These are phyloP conservation scores for Leptomonas pyrrhocoris DNA, from an alignment of 208 protist species.

Conservation along the genomic window DNA sequence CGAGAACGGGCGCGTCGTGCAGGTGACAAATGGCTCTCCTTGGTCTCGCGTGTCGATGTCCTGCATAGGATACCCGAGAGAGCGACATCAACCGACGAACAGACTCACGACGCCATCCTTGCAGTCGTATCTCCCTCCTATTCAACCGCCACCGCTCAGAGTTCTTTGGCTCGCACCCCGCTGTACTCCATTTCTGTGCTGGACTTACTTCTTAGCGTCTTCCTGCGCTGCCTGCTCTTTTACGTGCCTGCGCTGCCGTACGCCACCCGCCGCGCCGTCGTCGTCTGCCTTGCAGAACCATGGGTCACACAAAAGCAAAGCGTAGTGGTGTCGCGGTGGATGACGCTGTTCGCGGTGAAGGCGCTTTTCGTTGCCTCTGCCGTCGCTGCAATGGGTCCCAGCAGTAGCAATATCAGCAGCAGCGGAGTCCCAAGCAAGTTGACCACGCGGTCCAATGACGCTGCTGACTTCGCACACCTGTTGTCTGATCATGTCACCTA, in stretches of 20 bases:
- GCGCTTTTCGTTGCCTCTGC: not conserved
- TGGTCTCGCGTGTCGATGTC: not conserved
- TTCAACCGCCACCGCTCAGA: not conserved
- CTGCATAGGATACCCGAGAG: not conserved
- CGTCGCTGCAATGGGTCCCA: not conserved
- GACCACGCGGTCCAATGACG: not conserved
- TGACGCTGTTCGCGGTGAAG: not conserved
- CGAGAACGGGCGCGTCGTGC: not conserved
- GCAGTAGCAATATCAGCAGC: not conserved
- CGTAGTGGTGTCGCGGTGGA: not conserved
- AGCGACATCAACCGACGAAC: not conserved
- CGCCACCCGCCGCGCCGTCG: not conserved
- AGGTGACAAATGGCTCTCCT: conserved; percentile 1
- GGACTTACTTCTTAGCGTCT: conserved; percentile 18
- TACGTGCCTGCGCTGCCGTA: conserved; percentile 20
- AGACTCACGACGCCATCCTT: not conserved
- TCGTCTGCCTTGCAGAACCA: conserved; percentile 7
- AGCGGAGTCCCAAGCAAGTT: too few species aligned
- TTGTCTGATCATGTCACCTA: not conserved
- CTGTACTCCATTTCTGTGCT: conserved; percentile 11
- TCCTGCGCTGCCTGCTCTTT: conserved; percentile 28
- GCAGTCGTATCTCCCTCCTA: not conserved
- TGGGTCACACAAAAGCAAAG: conserved; percentile 2
- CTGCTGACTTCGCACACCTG: not conserved
- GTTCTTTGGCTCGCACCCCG: not conserved